Conservation (phyloP, 1,139 yeast genomes). For the Arxiozyma heterogenica region DNA sequence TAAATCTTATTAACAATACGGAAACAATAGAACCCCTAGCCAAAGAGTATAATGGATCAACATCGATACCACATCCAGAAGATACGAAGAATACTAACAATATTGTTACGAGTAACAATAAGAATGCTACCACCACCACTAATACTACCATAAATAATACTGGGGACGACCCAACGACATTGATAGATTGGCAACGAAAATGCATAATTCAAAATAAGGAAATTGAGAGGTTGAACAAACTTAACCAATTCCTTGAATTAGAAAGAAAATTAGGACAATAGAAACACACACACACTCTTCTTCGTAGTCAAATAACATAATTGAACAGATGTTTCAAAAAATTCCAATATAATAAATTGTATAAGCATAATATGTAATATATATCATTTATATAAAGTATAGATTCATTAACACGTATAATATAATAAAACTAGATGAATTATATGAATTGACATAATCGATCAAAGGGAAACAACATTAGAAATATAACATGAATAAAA, state of each 20-base stretch:
- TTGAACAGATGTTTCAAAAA: no score
- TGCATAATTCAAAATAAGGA: slow-evolving; percentile 15
- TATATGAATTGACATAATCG: not conserved
- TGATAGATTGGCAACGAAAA: slow-evolving; percentile 17
- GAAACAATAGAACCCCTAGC: not conserved
- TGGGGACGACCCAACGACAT: not conserved
- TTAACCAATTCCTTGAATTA: slow-evolving; percentile 18
- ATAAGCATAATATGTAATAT: no score
- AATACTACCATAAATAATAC: not conserved
- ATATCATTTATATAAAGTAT: not conserved
- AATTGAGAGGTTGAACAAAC: slow-evolving; percentile 13
- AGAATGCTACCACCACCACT: not conserved
- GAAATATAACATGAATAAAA: no score
- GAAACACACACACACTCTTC: not conserved
- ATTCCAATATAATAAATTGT: no score
- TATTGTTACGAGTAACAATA: not conserved
- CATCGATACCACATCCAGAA: not conserved
- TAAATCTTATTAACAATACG: not conserved
- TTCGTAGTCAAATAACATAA: no score
- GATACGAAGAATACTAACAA: not conserved
- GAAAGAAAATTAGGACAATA: slow-evolving; percentile 7
- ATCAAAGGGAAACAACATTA: no score
- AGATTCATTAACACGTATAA: not conserved
- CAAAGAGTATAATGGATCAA: not conserved
- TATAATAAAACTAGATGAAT: not conserved